Conservation (phyloP, 805 yeast species). For the Kodamaea restingae region DNA sequence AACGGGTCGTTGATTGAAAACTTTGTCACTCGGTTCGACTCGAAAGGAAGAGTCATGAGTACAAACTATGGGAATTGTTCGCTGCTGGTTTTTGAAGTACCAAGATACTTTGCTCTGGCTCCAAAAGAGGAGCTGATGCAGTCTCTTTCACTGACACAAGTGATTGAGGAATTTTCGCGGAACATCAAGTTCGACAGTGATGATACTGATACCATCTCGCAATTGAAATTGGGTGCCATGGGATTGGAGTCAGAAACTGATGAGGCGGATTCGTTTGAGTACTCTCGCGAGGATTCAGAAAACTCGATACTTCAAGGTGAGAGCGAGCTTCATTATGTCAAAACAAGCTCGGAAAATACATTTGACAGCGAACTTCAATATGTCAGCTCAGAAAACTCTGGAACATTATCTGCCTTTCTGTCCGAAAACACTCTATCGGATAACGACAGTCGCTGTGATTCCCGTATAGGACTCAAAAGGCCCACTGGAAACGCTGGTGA, state of each 20-base stretch:
- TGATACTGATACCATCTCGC: not conserved
- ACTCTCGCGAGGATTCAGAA: not conserved
- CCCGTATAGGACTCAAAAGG: no score
- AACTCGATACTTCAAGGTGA: no score
- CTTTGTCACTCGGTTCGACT: slow-evolving; percentile 8
- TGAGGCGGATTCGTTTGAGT: not conserved
- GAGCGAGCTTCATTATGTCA: no score
- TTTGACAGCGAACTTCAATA: no score
- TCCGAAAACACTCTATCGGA: no score
- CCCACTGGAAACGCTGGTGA: no score
- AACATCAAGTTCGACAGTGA: slow-evolving; percentile 20
- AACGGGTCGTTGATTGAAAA: slow-evolving; percentile 5
- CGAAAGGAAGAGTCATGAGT: slow-evolving; percentile 3
- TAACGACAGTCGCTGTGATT: no score
- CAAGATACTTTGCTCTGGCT: slow-evolving; percentile 9
- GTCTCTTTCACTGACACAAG: slow-evolving; percentile 26
- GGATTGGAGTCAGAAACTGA: no score
- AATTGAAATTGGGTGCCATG: not conserved
- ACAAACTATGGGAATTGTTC: slow-evolving; percentile 4
- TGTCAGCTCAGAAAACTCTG: not conserved
- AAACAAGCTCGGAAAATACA: no score
- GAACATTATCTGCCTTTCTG: no score
- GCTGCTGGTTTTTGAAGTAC: slow-evolving; percentile 12
- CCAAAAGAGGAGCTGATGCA: slow-evolving; percentile 17
- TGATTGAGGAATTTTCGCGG: slow-evolving; percentile 25